Percentiles rank a stretch among this genome's conserved stretches.
These are phyloP conservation scores for Starmerella floris DNA, from an alignment of 805 yeast genomes.

Conservation along the genomic window DNA sequence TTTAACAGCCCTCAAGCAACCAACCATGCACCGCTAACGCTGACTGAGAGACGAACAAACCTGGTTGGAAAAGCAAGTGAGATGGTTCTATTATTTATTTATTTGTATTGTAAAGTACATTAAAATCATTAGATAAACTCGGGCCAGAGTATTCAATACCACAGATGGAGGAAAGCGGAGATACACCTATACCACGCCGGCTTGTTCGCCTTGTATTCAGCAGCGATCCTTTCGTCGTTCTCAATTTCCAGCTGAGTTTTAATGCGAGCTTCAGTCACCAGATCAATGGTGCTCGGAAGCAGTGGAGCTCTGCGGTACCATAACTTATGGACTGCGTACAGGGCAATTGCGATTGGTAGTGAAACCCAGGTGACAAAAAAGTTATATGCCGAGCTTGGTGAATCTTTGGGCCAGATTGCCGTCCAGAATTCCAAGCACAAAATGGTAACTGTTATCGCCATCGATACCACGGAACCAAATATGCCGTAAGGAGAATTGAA, in stretches of 20 bases:
- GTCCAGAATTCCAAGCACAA: conserved; percentile 71
- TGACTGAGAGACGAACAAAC: no score
- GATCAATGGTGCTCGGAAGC: conserved; percentile 12
- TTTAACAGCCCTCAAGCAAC: no score
- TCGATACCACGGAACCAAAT: conserved; percentile 53
- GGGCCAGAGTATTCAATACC: not conserved
- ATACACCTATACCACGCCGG: not conserved
- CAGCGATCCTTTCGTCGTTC: not conserved
- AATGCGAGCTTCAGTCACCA: conserved; percentile 14
- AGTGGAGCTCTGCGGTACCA: conserved; percentile 10
- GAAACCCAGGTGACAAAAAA: conserved; percentile 48
- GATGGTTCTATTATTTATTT: not conserved
- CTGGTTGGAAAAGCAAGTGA: no score
- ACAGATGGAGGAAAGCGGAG: not conserved
- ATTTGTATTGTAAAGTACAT: not conserved
- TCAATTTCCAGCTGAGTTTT: conserved; percentile 12
- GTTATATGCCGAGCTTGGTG: conserved; percentile 23
- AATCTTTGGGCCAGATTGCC: conserved; percentile 58
- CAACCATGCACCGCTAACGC: no score
- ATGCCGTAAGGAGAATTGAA: conserved; percentile 58
- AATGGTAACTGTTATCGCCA: conserved; percentile 44
- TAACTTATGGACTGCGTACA: conserved; percentile 15
- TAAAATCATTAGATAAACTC: not conserved
- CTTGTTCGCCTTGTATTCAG: not conserved
- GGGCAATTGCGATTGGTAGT: conserved; percentile 24